phyloP scores from a whole-genome alignment of 129 eudicot species.

The Pulicaria dysenterica region DNA sequence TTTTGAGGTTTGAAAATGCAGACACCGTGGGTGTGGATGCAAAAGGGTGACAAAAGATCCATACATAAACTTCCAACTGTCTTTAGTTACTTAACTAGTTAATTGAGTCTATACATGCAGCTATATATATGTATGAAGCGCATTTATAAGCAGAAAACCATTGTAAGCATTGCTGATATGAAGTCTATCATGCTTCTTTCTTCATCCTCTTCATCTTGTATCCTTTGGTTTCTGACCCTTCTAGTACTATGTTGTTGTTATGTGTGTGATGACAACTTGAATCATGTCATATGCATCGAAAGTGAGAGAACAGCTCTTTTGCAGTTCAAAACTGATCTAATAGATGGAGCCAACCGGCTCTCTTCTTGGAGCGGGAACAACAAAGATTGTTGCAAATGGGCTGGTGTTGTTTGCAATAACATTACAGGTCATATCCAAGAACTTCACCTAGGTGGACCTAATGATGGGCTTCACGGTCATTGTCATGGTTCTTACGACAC shows the following conservation, averaged over 20 bases:
- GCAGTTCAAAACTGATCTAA: conserved; percentile 22
- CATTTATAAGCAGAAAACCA: neutral
- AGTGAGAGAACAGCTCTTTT: conserved; percentile 37
- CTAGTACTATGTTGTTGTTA: conserved; percentile 4
- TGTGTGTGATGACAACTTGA: neutral
- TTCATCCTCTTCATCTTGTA: neutral
- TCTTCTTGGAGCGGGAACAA: conserved; percentile 38
- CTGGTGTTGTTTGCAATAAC: conserved; percentile 37
- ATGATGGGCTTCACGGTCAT: conserved; percentile 11
- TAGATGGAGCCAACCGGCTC: conserved; percentile 34
- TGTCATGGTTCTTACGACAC: conserved; percentile 14
- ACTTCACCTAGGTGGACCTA: conserved; percentile 32
- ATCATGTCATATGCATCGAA: conserved; percentile 19
- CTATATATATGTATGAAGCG: neutral
- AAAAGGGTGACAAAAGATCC: conserved; percentile 1
- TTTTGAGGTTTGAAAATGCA: neutral
- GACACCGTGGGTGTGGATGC: neutral
- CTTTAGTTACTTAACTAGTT: no score
- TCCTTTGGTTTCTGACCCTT: neutral
- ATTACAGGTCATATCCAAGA: conserved; percentile 27
- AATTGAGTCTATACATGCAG: conserved; percentile 6
- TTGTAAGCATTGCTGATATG: neutral
- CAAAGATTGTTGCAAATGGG: conserved; percentile 45
- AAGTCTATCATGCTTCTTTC: conserved; percentile 21
- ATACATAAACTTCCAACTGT: neutral